Evolutionary conservation across 345 rosid species (phyloP), one percentile per base, ranked within the genome.

Genomic region (Brassica incana): DNA sequence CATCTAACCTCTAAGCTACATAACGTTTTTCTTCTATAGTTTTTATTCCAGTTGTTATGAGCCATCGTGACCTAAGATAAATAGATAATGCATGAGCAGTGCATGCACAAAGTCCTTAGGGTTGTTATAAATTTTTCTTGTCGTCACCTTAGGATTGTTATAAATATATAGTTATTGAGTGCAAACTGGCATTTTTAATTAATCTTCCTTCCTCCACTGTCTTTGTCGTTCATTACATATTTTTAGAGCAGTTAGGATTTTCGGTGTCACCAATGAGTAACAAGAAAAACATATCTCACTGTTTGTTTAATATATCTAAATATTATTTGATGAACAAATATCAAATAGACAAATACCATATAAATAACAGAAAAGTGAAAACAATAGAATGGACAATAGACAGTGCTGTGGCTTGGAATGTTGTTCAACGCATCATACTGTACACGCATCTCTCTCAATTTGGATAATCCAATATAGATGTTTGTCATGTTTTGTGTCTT

Each of bases 141-240:
- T 14, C 56, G 18, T 5, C 56, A 14, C 56, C 56, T n/a, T 50
- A 50, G 1, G 56, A 36, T 72, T 50, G 54, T 36, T 71, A 56
- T 56, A 56, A 56, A 15, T 16, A 2, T 35, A 50, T 71, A 36
- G 65, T 38, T 15, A 27, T n/a, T 65, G 45, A 54, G n/a, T 78
- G 72, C 81, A 78, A 65, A 65, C 77, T 78, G 81, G 77, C 81
- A 65, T 67, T 50, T 78, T 72, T 72, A 58, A 78, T 5, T 36
- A 52, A 71, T 52, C 76, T 64, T 32, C 65, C 40, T 18, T 60
- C 56, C 6, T 62, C 40, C 48, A 48, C 58, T 71, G 81, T 78
- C 76, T 52, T 54, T 78, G 76, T 78, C 81, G 63, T 56, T 71
- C 63, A 29, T 63, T 78, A 35, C 76, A 65, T 65, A 35, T 67